Evolutionary conservation across 2,329 filamentous ascomycete genomes (phyloP), one percentile per base, ranked within the genome.

Genomic region (Endoconidiophora laricicola): DNA sequence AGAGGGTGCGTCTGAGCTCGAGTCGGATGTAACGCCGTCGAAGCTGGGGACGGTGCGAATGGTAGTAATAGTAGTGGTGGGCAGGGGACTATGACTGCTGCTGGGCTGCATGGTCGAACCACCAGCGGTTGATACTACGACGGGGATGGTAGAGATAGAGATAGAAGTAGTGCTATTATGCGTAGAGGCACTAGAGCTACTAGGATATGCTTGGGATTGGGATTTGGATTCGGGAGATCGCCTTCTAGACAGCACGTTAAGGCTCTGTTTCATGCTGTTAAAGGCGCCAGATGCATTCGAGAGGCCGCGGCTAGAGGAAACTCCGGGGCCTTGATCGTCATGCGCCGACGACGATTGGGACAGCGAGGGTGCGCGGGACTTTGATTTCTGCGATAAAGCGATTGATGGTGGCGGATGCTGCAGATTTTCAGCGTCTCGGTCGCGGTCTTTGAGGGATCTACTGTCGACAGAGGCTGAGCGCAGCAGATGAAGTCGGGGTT

Each of bases 41-140:
- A 71, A 69, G 63, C 71, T 76, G 38, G 68, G 66, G 37, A 79
- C 74, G 49, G 72, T 69, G 54, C 75, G 72, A 54, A 79, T 78
- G 26, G 74, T 76, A 67, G 65, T 53, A 18, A 18, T 18, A 18
- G 46, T 49, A 18, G 52, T 29, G 33, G 47, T 47, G 24, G 48
- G 41, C 18, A 43, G 45, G 23, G 46, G n/a, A 36, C 44, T 47
- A 46, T 33, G n/a, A 24, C 54, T 45, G 23, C 44, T 24, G 36
- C 55, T 65, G 64, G 51, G 46, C 43, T 47, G 49, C 54, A 47
- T 52, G 48, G 26, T 55, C 52, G 47, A 43, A 49, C 22, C 57
- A 59, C 38, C 36, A 23, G 36, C 14, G 37, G 48, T 29, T 39
- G 29, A 22, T 37, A 24, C 29, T 47, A 23, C 14, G n/a, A 12